Evolutionary conservation across 352 stramenopile species (phyloP).

Genomic region (Labyrinthula sp.): DNA sequence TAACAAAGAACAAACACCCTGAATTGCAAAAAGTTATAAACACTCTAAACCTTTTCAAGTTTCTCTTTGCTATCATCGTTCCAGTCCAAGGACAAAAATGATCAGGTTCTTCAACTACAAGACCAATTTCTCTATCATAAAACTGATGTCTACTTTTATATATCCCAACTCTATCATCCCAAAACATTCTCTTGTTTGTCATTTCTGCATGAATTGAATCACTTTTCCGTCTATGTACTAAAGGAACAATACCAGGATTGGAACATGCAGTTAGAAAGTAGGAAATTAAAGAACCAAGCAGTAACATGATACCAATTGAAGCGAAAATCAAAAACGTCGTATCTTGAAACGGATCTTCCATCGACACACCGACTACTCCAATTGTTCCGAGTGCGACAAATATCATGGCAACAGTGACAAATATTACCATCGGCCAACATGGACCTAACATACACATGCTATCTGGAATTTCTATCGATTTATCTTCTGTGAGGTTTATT

Average conservation of each 20-base stretch:
- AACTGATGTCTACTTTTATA: conserved; percentile 3
- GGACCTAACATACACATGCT: conserved; percentile 19
- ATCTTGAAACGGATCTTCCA: conserved; percentile 7
- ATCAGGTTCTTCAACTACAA: conserved; percentile 19
- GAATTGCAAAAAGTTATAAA: too few relatives aligned
- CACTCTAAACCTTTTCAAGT: conserved; percentile 17
- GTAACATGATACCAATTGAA: not conserved
- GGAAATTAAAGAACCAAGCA: conserved; percentile 1
- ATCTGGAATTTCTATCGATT: conserved; percentile 14
- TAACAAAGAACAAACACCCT: too few relatives aligned
- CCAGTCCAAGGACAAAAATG: conserved; percentile 27
- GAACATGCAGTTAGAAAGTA: conserved; percentile 20
- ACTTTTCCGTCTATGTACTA: too few relatives aligned
- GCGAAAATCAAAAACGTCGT: not conserved
- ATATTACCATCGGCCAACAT: conserved; percentile 28
- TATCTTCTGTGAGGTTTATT: too few relatives aligned
- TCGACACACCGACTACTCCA: not conserved
- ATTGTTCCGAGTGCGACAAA: conserved; percentile 23
- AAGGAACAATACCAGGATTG: conserved; percentile 22
- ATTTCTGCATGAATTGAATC: conserved; percentile 9
- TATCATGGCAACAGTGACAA: too few relatives aligned
- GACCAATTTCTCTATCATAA: conserved; percentile 17
- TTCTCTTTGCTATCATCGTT: conserved; percentile 15
- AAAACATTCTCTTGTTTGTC: conserved; percentile 5
- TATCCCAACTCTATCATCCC: conserved; percentile 1